Evolutionary conservation across 1,284 basidiomycete genomes (phyloP).

Genomic region (Trichosporon sp.): DNA sequence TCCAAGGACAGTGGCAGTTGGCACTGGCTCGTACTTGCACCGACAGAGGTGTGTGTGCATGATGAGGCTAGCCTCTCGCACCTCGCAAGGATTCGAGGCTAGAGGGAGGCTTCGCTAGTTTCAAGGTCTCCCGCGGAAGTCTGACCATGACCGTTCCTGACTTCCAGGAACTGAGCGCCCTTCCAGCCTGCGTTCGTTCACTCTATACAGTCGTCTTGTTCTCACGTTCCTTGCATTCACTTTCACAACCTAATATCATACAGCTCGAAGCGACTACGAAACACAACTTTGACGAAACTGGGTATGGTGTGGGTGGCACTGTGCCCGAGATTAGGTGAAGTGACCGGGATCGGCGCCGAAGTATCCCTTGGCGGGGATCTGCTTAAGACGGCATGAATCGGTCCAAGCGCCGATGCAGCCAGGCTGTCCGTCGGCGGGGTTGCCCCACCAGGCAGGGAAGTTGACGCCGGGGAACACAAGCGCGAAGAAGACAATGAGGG

Average conservation of each 20-base stretch:
- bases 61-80: no score
- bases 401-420: constrained; percentile 31
- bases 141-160: no score
- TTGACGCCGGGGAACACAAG: constrained; percentile 69
- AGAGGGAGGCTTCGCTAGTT: no score
- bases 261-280: not conserved
- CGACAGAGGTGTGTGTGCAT: no score
- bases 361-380: constrained; percentile 27
- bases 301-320: not conserved
- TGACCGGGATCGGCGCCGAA: constrained; percentile 28
- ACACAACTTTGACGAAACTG: not conserved
- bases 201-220: no score
- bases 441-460: constrained; percentile 83
- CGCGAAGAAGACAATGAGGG: constrained; percentile 83
- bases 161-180: no score
- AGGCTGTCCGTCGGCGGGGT: constrained; percentile 48
- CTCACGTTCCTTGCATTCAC: not conserved
- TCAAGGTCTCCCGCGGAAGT: no score
- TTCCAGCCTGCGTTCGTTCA: no score
- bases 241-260: not conserved
- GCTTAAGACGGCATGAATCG: constrained; percentile 25
- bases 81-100: no score
- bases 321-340: constrained; percentile 1
- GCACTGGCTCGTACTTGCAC: no score
- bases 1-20: no score